phyloP scores from a whole-genome alignment of 805 yeast genomes.

The Nakazawaea populi region DNA sequence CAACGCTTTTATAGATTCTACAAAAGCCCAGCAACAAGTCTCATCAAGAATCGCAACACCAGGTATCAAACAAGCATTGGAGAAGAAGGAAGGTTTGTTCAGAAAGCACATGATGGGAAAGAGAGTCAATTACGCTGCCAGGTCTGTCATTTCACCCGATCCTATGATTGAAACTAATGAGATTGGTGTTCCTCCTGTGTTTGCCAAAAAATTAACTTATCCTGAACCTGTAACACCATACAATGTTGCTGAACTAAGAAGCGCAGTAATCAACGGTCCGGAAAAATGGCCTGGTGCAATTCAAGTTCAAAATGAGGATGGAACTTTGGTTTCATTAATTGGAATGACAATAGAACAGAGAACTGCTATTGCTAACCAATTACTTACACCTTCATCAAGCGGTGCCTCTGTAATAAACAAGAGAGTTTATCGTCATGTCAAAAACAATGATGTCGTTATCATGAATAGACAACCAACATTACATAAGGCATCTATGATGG shows the following conservation, averaged over 20 bases:
- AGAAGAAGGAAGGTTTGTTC: constrained; percentile 97
- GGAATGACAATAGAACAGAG: constrained; percentile 94
- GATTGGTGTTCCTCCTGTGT: constrained; percentile 98
- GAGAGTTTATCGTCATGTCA: constrained; percentile 91
- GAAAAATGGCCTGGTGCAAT: constrained; percentile 98
- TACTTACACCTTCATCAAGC: constrained; percentile 74
- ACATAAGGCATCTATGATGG: constrained; percentile 99
- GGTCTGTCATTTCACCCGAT: constrained; percentile 98
- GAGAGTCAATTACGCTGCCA: constrained; percentile 97
- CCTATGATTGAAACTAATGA: constrained; percentile 97
- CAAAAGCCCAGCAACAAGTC: constrained; percentile 76
- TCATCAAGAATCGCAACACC: constrained; percentile 70
- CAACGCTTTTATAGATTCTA: constrained; percentile 86
- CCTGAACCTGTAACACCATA: constrained; percentile 97
- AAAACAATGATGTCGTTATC: constrained; percentile 89
- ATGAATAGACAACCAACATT: constrained; percentile 99
- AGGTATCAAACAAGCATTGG: constrained; percentile 95
- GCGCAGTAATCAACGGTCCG: constrained; percentile 97
- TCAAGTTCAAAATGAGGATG: constrained; percentile 94
- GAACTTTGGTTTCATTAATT: constrained; percentile 69
- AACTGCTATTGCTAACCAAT: constrained; percentile 89
- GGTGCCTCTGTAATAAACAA: constrained; percentile 69
- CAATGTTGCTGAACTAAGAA: constrained; percentile 84
- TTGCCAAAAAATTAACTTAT: constrained; percentile 90
- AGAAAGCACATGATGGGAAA: constrained; percentile 99